Evolutionary conservation across 2,329 filamentous ascomycete species (phyloP).

Genomic region (Westerdykella ornata): DNA sequence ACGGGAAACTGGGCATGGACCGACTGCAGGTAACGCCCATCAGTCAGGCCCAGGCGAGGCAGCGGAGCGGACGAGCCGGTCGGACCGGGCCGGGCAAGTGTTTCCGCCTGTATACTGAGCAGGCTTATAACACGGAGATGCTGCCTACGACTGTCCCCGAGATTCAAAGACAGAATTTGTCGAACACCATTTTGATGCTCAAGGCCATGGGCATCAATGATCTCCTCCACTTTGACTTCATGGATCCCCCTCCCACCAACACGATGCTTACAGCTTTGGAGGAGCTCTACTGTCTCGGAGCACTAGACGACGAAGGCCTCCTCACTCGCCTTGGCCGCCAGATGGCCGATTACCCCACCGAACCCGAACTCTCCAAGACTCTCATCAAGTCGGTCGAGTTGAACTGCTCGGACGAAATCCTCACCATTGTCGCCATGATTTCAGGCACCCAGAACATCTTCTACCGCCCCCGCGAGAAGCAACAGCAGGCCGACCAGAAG

Average conservation of each 20-base stretch:
- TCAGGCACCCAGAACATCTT: constrained; percentile 74
- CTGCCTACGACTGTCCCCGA: constrained; percentile 91
- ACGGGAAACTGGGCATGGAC: constrained; percentile 97
- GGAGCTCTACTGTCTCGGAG: constrained; percentile 85
- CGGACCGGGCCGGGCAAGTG: constrained; percentile 93
- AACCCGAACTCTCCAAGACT: constrained; percentile 83
- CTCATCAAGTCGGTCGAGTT: constrained; percentile 83
- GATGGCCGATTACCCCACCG: constrained; percentile 99
- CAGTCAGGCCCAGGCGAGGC: constrained; percentile 92
- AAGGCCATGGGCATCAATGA: constrained; percentile 99
- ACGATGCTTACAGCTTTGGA: constrained; percentile 96
- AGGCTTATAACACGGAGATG: constrained; percentile 95
- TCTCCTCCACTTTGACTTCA: constrained; percentile 93
- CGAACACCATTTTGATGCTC: constrained; percentile 90
- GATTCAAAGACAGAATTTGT: constrained; percentile 90
- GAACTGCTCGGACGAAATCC: constrained; percentile 85
- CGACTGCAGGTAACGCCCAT: constrained; percentile 92
- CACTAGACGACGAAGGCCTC: constrained; percentile 90
- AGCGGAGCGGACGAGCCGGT: constrained; percentile 85
- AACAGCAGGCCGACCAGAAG: constrained; percentile 92
- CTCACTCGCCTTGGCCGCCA: constrained; percentile 86
- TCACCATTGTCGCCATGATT: constrained; percentile 72
- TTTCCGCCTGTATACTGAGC: constrained; percentile 91
- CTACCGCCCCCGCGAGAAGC: constrained; percentile 95
- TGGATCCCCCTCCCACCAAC: constrained; percentile 96